Percentiles rank a stretch among this genome's conserved stretches.
These are phyloP conservation scores for Schizonepeta tenuifolia DNA, from an alignment of 257 asterid species.

Conservation along the genomic window DNA sequence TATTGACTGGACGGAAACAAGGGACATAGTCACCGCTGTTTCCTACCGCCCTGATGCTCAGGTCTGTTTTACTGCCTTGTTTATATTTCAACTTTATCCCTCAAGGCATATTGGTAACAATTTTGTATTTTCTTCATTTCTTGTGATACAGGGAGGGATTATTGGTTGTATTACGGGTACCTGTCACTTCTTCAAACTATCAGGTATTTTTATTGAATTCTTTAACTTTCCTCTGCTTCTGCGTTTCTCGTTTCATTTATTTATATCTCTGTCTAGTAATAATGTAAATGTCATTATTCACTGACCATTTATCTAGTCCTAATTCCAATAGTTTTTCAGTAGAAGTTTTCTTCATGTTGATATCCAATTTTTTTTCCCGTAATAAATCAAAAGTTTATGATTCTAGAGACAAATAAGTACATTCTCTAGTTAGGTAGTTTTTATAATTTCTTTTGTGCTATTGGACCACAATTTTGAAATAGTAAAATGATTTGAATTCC, in stretches of 20 bases:
- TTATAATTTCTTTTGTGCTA: too few relatives aligned
- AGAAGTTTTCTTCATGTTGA: not conserved
- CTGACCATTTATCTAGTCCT: not conserved
- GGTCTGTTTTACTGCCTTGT: conserved; percentile 47
- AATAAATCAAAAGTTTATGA: not conserved
- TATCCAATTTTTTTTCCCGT: not conserved
- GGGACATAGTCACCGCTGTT: conserved; percentile 88
- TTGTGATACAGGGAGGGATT: conserved; percentile 70
- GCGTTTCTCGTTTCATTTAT: not conserved
- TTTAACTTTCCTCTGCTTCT: conserved; percentile 10
- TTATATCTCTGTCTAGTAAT: not conserved
- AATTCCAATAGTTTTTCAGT: not conserved
- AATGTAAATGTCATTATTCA: not conserved
- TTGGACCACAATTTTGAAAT: not conserved
- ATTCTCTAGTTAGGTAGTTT: not conserved
- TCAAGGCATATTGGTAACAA: not conserved
- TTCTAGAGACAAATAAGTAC: not conserved
- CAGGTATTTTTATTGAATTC: conserved; percentile 53
- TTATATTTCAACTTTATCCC: not conserved
- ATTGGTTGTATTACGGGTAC: conserved; percentile 77
- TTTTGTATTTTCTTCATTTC: conserved; percentile 7
- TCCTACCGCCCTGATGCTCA: conserved; percentile 84
- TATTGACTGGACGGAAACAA: conserved; percentile 80
- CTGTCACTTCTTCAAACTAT: conserved; percentile 66
- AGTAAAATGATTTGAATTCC: too few relatives aligned